phyloP scores from a whole-genome alignment of 2,329 filamentous ascomycete species.

The Exserohilum turcica region DNA sequence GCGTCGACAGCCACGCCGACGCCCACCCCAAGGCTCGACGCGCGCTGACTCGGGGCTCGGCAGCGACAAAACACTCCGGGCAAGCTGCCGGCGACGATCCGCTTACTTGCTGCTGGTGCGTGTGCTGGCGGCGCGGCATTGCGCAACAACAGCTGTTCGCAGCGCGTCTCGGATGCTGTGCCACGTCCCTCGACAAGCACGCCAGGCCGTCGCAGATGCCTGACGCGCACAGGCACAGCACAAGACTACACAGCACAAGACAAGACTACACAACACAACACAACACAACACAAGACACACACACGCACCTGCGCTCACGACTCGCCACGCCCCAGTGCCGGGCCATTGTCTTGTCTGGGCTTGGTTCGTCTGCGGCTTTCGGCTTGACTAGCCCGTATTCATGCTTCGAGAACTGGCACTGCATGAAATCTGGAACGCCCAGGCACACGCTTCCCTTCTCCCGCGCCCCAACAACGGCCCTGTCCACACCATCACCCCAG shows the following conservation, averaged over 20 bases:
- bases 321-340: slow-evolving; percentile 13
- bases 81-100: neutral
- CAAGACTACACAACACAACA: too few species aligned
- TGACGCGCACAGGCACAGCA: too few species aligned
- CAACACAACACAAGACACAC: too few species aligned
- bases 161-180: neutral
- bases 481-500: neutral
- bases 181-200: neutral
- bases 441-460: slow-evolving; percentile 12
- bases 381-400: slow-evolving; percentile 17
- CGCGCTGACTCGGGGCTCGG: slow-evolving; percentile 20
- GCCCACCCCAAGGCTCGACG: too few species aligned
- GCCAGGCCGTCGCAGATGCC: too few species aligned
- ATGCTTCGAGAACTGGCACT: slow-evolving; percentile 24
- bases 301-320: neutral
- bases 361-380: slow-evolving; percentile 19
- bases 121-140: neutral
- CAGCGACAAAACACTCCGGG: neutral
- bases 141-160: neutral
- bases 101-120: too few species aligned
- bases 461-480: slow-evolving; percentile 19
- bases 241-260: too few species aligned
- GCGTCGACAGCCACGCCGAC: too few species aligned
- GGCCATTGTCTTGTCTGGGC: slow-evolving; percentile 22
- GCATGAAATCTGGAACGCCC: slow-evolving; percentile 22